Evolutionary conservation across 768 basidiomycete species (phyloP).

Genomic region (Termitomyces eurrhizus): DNA sequence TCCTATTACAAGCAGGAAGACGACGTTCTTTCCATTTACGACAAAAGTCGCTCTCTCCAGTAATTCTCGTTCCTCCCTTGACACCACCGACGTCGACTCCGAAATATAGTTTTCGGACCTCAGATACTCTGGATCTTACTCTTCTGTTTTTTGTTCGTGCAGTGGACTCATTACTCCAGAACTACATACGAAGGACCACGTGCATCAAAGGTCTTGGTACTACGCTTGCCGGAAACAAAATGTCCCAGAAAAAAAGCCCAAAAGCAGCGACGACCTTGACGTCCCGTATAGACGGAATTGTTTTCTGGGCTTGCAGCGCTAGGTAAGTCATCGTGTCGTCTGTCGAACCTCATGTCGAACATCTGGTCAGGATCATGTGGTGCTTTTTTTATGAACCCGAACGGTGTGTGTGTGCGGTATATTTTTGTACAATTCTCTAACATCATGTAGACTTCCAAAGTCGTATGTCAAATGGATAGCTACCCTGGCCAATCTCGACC

Average conservation of each 20-base stretch:
- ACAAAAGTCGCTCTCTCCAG: slow-evolving; percentile 4
- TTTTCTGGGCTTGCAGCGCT: slow-evolving; percentile 77
- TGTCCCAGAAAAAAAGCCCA: slow-evolving; percentile 22
- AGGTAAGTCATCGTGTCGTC: slow-evolving; percentile 41
- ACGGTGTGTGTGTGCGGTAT: slow-evolving; percentile 37
- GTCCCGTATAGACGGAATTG: slow-evolving; percentile 56
- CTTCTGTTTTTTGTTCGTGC: slow-evolving; percentile 68
- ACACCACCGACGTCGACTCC: slow-evolving; percentile 6
- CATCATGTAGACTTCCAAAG: slow-evolving; percentile 42
- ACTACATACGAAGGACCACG: slow-evolving; percentile 35
- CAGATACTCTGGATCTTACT: slow-evolving; percentile 66
- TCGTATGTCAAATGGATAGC: slow-evolving; percentile 79
- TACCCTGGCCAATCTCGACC: slow-evolving; percentile 65
- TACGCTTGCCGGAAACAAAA: too few relatives aligned
- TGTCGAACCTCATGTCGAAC: slow-evolving; percentile 7
- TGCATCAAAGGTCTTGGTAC: slow-evolving; percentile 10
- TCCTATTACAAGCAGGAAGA: slow-evolving; percentile 52
- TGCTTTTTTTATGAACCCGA: slow-evolving; percentile 79
- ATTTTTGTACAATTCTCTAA: neutral
- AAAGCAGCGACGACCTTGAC: slow-evolving; percentile 26
- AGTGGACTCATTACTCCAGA: slow-evolving; percentile 57
- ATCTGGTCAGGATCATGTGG: slow-evolving; percentile 72
- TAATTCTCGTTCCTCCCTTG: neutral
- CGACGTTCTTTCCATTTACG: slow-evolving; percentile 27
- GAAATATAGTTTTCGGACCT: slow-evolving; percentile 22